Base-by-base conservation (phyloP, 176 grass and related monocot species). In the Aechmea fasciata region DNA sequence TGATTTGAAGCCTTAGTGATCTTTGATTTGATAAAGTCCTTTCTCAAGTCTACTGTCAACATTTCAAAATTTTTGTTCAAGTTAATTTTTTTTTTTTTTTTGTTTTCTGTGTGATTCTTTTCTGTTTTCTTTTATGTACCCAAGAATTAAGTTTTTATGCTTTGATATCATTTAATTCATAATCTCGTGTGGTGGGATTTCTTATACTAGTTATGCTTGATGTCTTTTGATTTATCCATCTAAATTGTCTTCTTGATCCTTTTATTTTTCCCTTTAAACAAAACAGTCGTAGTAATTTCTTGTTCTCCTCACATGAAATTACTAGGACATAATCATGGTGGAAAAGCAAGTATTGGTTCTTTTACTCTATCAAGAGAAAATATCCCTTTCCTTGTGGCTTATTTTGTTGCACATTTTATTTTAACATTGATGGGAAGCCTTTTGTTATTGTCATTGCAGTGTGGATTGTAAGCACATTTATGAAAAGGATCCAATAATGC, bases 381-480 rank as follows among this genome's bases (percentile, higher is more conserved):
- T 6, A 19, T 18, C 15, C 13, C 17, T 61, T 20, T 1, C 1
- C n/a, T 18, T 61, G n/a, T 61, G 55, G 3, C 15, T 10, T 15
- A 61, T 61, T n/a, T 76, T 65, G 49, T 5, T 51, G 28, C 3
- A 51, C 1, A 71, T 15, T 17, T 82, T 51, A 1, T 70, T 65
- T 48, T 75, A 48, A 10, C 61, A 47, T 66, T 74, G 11, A 47
- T 52, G 51, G 47, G 59, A n/a, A 63, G 61, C 14, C 24, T 78
- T 19, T 67, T 88, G 23, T 47, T 65, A 50, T 63, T 41, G 13
- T 69, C 7, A 9, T 17, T 87, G 76, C 79, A 97, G 89, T 66
- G 57, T 62, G 61, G 89, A 92, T 47, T 92, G 93, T 47, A 85
- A 72, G 74, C 93, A 92, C 59, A 92, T 97, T 57, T 92, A 97